phyloP scores from a whole-genome alignment of 192 early-diverging fungal genomes.

The Coemansia sp. region DNA sequence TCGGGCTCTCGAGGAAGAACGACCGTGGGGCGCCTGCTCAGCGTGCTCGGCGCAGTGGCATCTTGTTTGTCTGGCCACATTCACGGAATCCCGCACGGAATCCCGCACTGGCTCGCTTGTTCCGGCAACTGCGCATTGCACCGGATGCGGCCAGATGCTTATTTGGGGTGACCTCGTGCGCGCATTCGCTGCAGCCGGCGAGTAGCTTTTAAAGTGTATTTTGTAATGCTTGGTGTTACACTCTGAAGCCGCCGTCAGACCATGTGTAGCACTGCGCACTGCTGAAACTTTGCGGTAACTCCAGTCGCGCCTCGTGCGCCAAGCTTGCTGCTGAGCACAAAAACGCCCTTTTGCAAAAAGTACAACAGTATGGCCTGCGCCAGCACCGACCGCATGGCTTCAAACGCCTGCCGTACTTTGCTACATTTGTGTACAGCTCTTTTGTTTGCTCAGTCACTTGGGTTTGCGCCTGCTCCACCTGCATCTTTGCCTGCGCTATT shows the following conservation, averaged over 20 bases:
- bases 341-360: conserved; percentile 85
- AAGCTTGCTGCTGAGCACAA: conserved; percentile 66
- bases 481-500: conserved; percentile 27
- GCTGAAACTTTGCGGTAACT: conserved; percentile 61
- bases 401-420: conserved; percentile 75
- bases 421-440: conserved; percentile 62
- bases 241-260: conserved; percentile 65
- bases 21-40: conserved; percentile 39
- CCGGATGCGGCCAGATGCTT: conserved; percentile 12
- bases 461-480: conserved; percentile 20
- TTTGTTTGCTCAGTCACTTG: conserved; percentile 57
- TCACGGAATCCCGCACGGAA: not conserved
- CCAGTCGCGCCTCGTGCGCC: conserved; percentile 48
- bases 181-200: conserved; percentile 13
- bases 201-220: not conserved
- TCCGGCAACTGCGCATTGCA: conserved; percentile 29
- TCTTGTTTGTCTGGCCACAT: conserved; percentile 29
- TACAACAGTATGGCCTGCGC: conserved; percentile 66
- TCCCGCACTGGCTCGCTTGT: conserved; percentile 11
- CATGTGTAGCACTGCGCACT: conserved; percentile 50
- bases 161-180: conserved; percentile 39
- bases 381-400: conserved; percentile 64
- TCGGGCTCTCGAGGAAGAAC: conserved; percentile 10
- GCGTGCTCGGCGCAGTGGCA: conserved; percentile 38
- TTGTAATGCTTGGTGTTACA: conserved; percentile 46